phyloP scores from a whole-genome alignment of 2,329 filamentous ascomycete genomes.

The Fusarium udum region DNA sequence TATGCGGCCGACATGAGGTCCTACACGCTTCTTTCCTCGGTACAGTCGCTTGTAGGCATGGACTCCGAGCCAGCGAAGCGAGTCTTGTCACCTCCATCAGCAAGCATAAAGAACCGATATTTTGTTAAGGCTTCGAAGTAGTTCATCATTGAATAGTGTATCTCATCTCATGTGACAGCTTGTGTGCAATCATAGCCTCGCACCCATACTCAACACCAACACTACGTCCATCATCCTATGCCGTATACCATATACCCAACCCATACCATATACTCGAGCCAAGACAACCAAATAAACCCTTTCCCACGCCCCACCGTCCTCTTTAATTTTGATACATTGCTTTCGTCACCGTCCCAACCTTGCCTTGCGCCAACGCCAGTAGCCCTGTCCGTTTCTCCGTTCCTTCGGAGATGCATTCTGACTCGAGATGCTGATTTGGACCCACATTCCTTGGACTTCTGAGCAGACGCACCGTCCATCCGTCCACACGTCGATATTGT shows the following conservation, averaged over 20 bases:
- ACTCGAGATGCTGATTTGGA: slow-evolving; percentile 21
- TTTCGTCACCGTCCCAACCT: slow-evolving; percentile 37
- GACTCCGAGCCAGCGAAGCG: not conserved
- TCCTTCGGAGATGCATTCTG: slow-evolving; percentile 29
- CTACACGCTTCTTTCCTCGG: not conserved
- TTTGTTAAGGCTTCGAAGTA: slow-evolving; percentile 9
- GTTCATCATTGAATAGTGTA: slow-evolving; percentile 27
- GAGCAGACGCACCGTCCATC: not conserved
- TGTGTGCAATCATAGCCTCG: slow-evolving; percentile 21
- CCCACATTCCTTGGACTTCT: not conserved
- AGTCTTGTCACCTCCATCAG: not conserved
- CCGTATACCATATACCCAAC: slow-evolving; percentile 37
- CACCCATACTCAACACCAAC: slow-evolving; percentile 16
- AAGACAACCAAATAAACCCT: slow-evolving; percentile 36
- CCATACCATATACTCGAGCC: slow-evolving; percentile 39
- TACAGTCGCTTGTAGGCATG: not conserved
- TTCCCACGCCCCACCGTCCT: slow-evolving; percentile 31
- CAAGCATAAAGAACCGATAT: not conserved
- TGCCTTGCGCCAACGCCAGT: slow-evolving; percentile 42
- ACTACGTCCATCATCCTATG: slow-evolving; percentile 19
- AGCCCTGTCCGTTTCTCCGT: slow-evolving; percentile 21
- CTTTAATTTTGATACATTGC: slow-evolving; percentile 40
- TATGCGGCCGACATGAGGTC: not conserved
- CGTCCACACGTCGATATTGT: slow-evolving; percentile 35
- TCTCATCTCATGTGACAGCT: slow-evolving; percentile 26